Percentiles rank a stretch among this genome's conserved stretches.
Evolutionary conservation across 1,139 yeast species (phyloP).

Genomic region (Scheffersomyces parashehatae): DNA sequence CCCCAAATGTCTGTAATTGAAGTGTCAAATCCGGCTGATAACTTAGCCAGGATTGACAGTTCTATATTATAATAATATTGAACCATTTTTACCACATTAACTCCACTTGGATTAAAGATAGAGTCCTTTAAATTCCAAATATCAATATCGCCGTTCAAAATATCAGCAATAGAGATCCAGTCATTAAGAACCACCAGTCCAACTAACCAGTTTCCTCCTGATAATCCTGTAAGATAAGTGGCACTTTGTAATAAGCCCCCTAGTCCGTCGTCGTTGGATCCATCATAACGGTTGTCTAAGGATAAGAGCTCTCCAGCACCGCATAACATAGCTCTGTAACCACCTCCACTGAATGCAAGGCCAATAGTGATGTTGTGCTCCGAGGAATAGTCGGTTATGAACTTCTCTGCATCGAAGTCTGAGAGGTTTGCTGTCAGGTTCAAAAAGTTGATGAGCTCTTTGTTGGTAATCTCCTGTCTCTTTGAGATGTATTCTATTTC

Average conservation of each 20-base stretch:
- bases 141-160: constrained; percentile 24
- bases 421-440: constrained; percentile 30
- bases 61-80: constrained; percentile 33
- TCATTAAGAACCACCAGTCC: constrained; percentile 40
- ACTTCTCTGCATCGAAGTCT: constrained; percentile 34
- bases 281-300: constrained; percentile 32
- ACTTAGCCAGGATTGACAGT: constrained; percentile 30
- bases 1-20: constrained; percentile 50
- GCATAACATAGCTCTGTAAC: constrained; percentile 45
- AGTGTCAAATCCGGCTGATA: constrained; percentile 36
- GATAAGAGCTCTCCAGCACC: constrained; percentile 46
- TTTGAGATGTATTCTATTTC: constrained; percentile 30
- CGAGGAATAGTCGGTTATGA: constrained; percentile 25
- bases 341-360: constrained; percentile 48
- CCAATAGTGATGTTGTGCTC: constrained; percentile 41
- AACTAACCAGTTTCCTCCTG: constrained; percentile 48
- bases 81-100: constrained; percentile 34
- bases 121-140: constrained; percentile 44
- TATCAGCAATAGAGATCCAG: constrained; percentile 39
- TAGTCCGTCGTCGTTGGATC: constrained; percentile 27
- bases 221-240: constrained; percentile 41
- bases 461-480: constrained; percentile 33
- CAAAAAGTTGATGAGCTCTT: constrained; percentile 32
- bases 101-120: constrained; percentile 41
- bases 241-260: constrained; percentile 45